Evolutionary conservation across 352 stramenopile species (phyloP), one percentile per base, ranked within the genome.

Genomic region (Globisporangium radiosum): DNA sequence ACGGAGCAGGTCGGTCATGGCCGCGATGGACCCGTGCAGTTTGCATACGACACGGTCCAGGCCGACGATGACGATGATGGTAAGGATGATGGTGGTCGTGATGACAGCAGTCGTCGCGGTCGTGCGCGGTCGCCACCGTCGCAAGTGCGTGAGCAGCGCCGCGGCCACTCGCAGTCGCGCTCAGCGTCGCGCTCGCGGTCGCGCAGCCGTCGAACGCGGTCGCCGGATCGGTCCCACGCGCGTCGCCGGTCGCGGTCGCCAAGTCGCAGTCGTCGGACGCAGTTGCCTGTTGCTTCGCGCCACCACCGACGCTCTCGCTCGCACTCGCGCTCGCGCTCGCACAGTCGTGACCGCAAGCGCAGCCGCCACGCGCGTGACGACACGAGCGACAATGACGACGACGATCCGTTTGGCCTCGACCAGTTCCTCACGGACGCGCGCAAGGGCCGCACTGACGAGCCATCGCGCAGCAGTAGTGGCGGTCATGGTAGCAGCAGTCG

Each of bases 131-230:
- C 66, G 42, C 48, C 57, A 14, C 59, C 63, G 3, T 33, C 48
- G 6, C 60, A 52, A 15, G 57, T 51, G 10, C 47, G 60, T 54
- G 64, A 63, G 5, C 60, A 47, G 52, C 57, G 57, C 14, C 96
- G 92, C 69, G n/a, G n/a, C n/a, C 98, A 86, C 51, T 94, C 85
- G 37, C 84, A 80, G 75, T 99, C 96, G 45, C 94, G 90, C 71
- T 99, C 96, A 55, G 94, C 88, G 62, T 96, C 94, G 52, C 96
- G 81, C 65, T 99, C 94, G 33, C 81, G 88, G 39, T 98, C 88
- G 10, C 63, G 71, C 33, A 87, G 79, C 9, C 47, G 53, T 8
- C 63, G 68, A 3, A 57, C 80, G 37, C 72, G 63, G 37, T 84
- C 75, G 42, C 66, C 71, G 25, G 81, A 72, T 42, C 77, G 47